Evolutionary conservation across 2,329 filamentous ascomycete genomes (phyloP).

Genomic region (Endoconidiophora laricicola): DNA sequence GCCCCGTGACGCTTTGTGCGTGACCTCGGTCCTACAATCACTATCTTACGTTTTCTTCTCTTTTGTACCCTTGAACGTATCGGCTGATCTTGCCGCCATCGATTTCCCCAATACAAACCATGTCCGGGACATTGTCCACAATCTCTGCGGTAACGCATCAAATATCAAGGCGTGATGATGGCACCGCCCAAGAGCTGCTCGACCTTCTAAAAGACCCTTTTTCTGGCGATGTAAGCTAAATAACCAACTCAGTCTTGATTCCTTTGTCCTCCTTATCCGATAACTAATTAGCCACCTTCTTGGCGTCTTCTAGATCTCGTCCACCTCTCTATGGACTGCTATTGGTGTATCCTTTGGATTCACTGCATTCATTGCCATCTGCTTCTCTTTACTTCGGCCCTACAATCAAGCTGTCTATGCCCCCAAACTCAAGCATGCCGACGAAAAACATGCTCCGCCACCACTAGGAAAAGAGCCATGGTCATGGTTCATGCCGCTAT

Average conservation of each 20-base stretch:
- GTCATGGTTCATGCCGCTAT: conserved; percentile 67
- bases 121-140: not conserved
- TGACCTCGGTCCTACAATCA: no score
- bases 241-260: not conserved
- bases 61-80: no score
- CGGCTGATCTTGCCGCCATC: no score
- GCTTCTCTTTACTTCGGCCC: conserved; percentile 79
- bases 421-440: conserved; percentile 81
- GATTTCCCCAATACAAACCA: no score
- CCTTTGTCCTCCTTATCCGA: not conserved
- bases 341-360: conserved; percentile 65
- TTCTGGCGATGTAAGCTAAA: conserved; percentile 25
- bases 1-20: not conserved
- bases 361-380: conserved; percentile 54
- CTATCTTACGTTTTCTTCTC: no score
- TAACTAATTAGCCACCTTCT: conserved; percentile 3
- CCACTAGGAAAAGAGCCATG: conserved; percentile 74
- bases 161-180: conserved; percentile 12
- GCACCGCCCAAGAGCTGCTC: conserved; percentile 28
- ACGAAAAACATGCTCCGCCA: conserved; percentile 77
- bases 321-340: conserved; percentile 56
- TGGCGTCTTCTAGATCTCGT: conserved; percentile 5
- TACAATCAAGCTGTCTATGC: conserved; percentile 89
- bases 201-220: conserved; percentile 35
- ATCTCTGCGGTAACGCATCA: not conserved